Conservation (phyloP, 345 rosid genomes). For the Acer negundo region DNA sequence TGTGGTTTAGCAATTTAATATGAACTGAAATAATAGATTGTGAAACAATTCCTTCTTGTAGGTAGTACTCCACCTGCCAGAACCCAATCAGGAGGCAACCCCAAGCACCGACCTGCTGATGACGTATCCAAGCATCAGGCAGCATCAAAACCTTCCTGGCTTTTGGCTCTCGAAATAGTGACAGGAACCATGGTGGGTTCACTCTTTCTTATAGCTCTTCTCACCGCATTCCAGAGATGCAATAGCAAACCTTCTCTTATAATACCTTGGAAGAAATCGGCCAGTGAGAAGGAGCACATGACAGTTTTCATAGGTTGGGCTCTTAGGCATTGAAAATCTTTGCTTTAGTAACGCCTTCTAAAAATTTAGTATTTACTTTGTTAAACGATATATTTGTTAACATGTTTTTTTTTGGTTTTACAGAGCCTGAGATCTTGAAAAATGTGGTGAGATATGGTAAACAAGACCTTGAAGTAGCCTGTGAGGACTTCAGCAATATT, state of each 20-base stretch:
- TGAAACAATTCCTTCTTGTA: conserved; percentile 28
- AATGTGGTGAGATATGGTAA: conserved; percentile 79
- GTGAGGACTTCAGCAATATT: conserved; percentile 99
- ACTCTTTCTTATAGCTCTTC: conserved; percentile 55
- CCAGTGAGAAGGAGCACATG: conserved; percentile 72
- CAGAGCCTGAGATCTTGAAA: conserved; percentile 89
- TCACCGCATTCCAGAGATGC: conserved; percentile 73
- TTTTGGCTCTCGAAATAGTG: conserved; percentile 76
- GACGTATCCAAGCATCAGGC: conserved; percentile 50
- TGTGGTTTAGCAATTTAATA: not conserved
- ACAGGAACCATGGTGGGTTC: conserved; percentile 83
- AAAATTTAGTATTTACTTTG: conserved; percentile 1
- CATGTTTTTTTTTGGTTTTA: conserved; percentile 4
- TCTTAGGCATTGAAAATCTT: conserved; percentile 13
- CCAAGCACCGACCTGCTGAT: conserved; percentile 50
- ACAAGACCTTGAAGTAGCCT: conserved; percentile 96
- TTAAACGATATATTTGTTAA: not conserved
- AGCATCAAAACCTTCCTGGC: conserved; percentile 78
- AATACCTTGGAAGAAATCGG: conserved; percentile 96
- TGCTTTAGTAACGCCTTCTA: not conserved
- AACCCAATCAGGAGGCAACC: conserved; percentile 39
- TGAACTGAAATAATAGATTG: conserved; percentile 12
- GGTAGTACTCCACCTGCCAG: conserved; percentile 49
- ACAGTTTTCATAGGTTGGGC: conserved; percentile 71
- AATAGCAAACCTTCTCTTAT: conserved; percentile 76